These are phyloP conservation scores for Phialophora tarda DNA, from an alignment of 2,329 filamentous ascomycete species.

Conservation along the genomic window DNA sequence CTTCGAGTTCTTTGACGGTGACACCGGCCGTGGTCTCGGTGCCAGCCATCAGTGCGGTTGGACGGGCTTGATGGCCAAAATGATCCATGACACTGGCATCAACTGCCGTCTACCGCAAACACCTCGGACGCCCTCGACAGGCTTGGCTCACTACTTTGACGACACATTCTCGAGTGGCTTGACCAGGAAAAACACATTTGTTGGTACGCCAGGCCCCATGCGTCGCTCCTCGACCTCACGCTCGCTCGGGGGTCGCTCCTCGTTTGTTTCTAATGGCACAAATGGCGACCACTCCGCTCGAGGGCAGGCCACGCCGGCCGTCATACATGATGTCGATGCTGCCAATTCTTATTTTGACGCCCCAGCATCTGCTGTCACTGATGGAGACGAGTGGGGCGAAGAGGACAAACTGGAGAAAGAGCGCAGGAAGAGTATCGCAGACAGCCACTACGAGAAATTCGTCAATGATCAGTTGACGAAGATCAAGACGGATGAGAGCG, in stretches of 20 bases:
- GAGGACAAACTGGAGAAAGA: conserved; percentile 41
- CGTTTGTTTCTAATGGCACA: conserved; percentile 48
- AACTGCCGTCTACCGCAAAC: conserved; percentile 92
- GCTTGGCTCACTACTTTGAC: conserved; percentile 93
- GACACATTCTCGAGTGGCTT: conserved; percentile 73
- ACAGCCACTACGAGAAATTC: conserved; percentile 78
- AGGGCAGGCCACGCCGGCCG: conserved; percentile 11
- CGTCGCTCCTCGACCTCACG: conserved; percentile 65
- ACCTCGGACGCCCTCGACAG: conserved; percentile 81
- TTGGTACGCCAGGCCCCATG: conserved; percentile 37
- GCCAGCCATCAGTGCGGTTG: conserved; percentile 95
- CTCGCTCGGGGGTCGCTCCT: conserved; percentile 82
- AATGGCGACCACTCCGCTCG: conserved; percentile 61
- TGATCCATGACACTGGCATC: conserved; percentile 95
- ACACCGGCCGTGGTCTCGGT: conserved; percentile 84
- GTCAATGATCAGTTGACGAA: conserved; percentile 79
- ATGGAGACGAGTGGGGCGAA: conserved; percentile 36
- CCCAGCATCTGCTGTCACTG: conserved; percentile 5
- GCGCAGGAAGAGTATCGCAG: conserved; percentile 58
- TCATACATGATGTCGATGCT: conserved; percentile 50
- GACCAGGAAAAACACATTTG: conserved; percentile 43
- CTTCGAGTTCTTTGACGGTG: conserved; percentile 96
- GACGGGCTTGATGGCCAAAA: conserved; percentile 92
- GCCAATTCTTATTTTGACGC: conserved; percentile 45
- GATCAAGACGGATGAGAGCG: conserved; percentile 63